A percentile compares a stretch with the other conserved stretches of the same genome.
phyloP scores from a whole-genome alignment of 2,329 filamentous ascomycete genomes.

The Neonectria sp. region DNA sequence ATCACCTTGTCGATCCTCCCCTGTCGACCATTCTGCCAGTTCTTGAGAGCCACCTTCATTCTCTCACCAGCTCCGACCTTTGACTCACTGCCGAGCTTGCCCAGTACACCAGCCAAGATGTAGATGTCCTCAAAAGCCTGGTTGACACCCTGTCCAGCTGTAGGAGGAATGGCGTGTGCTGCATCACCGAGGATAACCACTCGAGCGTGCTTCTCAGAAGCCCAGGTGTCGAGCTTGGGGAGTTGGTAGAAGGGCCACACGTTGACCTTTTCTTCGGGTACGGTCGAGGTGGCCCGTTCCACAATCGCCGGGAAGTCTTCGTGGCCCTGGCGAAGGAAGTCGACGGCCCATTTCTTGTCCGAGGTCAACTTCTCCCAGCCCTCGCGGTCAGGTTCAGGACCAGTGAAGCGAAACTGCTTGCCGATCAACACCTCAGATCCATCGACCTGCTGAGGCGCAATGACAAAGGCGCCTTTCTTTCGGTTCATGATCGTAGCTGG shows the following conservation, averaged over 20 bases:
- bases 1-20: constrained; percentile 63
- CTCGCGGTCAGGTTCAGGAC: constrained; percentile 54
- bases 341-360: constrained; percentile 57
- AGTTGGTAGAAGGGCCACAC: constrained; percentile 67
- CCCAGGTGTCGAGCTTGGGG: constrained; percentile 63
- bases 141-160: constrained; percentile 62
- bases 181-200: constrained; percentile 65
- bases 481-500: constrained; percentile 61
- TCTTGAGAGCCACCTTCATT: constrained; percentile 10
- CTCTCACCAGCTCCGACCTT: constrained; percentile 47
- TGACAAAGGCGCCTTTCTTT: constrained; percentile 63
- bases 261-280: constrained; percentile 54
- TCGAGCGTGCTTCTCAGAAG: constrained; percentile 50
- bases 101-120: constrained; percentile 58
- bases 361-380: constrained; percentile 59
- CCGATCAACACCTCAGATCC: constrained; percentile 66
- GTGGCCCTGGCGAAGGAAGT: constrained; percentile 52
- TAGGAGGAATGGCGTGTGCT: constrained; percentile 64
- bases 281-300: constrained; percentile 50
- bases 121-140: constrained; percentile 67
- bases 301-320: constrained; percentile 56
- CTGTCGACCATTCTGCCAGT: constrained; percentile 66
- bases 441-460: constrained; percentile 64
- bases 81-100: constrained; percentile 25
- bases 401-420: constrained; percentile 55